These are phyloP conservation scores for Ophiostoma novo-ulmi DNA, from an alignment of 2,329 filamentous ascomycete genomes.

Conservation along the genomic window DNA sequence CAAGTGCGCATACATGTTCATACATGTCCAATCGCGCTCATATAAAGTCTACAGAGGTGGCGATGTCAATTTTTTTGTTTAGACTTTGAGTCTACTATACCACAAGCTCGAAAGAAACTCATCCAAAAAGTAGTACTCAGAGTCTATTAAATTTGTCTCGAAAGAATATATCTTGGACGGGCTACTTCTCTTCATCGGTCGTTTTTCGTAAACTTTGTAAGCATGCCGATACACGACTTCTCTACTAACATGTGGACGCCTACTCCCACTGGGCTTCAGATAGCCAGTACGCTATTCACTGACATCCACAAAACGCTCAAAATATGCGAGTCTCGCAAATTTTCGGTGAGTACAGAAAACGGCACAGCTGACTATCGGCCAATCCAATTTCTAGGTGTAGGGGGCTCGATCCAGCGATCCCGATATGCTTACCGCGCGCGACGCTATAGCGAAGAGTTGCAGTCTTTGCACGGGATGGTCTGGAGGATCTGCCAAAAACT, in stretches of 20 bases:
- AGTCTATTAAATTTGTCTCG: background rate
- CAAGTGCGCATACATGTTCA: background rate
- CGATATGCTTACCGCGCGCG: background rate
- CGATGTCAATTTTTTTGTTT: background rate
- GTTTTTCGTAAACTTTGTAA: no score
- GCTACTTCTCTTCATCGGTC: no score
- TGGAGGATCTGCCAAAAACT: background rate
- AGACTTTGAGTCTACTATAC: background rate
- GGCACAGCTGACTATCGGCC: background rate
- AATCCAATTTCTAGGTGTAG: background rate
- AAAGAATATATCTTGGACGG: background rate
- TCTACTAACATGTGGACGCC: no score
- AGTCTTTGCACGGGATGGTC: background rate
- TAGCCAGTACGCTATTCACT: background rate
- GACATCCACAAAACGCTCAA: background rate
- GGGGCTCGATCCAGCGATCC: no score
- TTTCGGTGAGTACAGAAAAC: background rate
- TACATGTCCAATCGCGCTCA: background rate
- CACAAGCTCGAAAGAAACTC: background rate
- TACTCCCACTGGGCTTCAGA: background rate
- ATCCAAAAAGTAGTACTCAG: background rate
- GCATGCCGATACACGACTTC: no score
- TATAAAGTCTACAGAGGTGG: background rate
- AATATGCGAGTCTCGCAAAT: background rate
- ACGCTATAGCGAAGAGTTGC: background rate